Conservation (phyloP, 805 yeast genomes). For the Kazachstania taianensis region DNA sequence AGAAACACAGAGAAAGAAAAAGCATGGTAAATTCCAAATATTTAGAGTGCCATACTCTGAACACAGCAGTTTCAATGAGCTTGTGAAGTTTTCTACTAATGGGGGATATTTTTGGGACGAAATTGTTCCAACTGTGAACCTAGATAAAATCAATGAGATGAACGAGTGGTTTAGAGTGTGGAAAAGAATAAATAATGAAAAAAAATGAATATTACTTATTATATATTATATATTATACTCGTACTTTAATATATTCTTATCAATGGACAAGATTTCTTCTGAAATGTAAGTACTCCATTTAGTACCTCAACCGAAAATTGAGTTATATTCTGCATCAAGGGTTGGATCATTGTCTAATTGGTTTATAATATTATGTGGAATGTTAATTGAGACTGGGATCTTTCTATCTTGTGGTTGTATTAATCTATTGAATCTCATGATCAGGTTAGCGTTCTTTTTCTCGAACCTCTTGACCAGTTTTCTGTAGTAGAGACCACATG, state of each 20-base stretch:
- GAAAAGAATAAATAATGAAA: slow-evolving; percentile 11
- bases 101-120: slow-evolving; percentile 39
- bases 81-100: slow-evolving; percentile 51
- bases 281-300: neutral
- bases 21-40: slow-evolving; percentile 32
- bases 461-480: slow-evolving; percentile 40
- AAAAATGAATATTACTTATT: neutral
- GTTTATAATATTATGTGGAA: slow-evolving; percentile 19
- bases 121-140: slow-evolving; percentile 70
- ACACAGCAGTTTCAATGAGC: slow-evolving; percentile 82
- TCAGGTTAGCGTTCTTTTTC: slow-evolving; percentile 20
- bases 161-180: slow-evolving; percentile 30
- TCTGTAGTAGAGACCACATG: slow-evolving; percentile 76
- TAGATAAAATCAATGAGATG: slow-evolving; percentile 23
- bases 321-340: neutral
- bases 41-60: slow-evolving; percentile 83
- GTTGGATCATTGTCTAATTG: slow-evolving; percentile 7
- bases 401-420: slow-evolving; percentile 23
- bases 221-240: neutral
- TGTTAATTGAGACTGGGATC: slow-evolving; percentile 19
- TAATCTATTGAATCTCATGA: slow-evolving; percentile 23
- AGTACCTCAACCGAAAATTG: neutral
- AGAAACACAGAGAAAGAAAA: slow-evolving; percentile 16
- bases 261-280: neutral
- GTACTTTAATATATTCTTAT: neutral